phyloP scores from a whole-genome alignment of 2,329 filamentous ascomycete genomes.

The Talaromyces sp. region DNA sequence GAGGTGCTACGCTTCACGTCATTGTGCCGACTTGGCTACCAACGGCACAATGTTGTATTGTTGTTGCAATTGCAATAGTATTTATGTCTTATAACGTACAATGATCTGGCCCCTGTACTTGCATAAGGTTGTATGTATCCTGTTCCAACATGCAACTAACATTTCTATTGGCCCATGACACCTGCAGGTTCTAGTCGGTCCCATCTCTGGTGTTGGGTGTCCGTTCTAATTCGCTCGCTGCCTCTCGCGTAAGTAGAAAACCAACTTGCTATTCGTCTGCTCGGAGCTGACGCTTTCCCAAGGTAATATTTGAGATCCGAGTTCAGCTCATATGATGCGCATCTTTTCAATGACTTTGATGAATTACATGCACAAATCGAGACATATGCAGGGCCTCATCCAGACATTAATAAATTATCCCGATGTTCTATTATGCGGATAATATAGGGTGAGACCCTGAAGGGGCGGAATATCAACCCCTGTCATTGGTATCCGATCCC shows the following conservation, averaged over 20 bases:
- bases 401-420: not conserved
- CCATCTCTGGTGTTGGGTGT: not conserved
- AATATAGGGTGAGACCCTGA: not conserved
- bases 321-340: not conserved
- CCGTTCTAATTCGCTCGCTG: not conserved
- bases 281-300: too few relatives aligned
- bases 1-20: too few relatives aligned
- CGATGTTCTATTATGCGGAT: not conserved
- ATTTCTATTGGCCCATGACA: too few relatives aligned
- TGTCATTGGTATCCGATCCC: not conserved
- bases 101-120: too few relatives aligned
- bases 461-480: not conserved
- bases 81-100: too few relatives aligned
- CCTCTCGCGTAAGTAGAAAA: too few relatives aligned
- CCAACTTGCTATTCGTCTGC: too few relatives aligned
- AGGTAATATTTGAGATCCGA: not conserved
- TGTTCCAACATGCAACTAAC: too few relatives aligned
- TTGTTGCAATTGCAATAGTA: not conserved
- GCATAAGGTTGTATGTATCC: too few relatives aligned
- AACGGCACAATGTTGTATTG: not conserved
- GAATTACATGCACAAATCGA: not conserved
- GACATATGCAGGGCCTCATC: not conserved
- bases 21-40: too few relatives aligned
- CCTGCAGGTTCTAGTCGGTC: too few relatives aligned
- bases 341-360: not conserved